Base-by-base conservation (phyloP, 2,329 filamentous ascomycete species). In the Nakataea oryzae region DNA sequence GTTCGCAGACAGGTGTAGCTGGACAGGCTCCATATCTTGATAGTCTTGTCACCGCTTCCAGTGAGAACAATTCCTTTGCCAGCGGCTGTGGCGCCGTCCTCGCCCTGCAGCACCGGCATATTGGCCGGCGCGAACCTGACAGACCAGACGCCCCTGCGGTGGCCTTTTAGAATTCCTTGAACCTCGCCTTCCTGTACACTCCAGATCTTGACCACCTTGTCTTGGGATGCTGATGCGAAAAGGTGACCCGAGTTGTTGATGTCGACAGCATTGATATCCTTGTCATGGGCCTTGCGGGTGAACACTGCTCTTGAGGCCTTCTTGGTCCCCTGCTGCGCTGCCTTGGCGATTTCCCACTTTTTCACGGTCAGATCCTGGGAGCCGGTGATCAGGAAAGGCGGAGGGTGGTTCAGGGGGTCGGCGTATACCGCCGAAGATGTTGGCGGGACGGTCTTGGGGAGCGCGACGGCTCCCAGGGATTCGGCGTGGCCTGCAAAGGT, bases 191-290 rank as follows among this genome's bases (percentile, higher is more conserved):
- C 90, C 67, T 93, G 88, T 8, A 88, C 82, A 9, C 93, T 95
- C 89, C 93, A 99, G 63, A 99, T 95, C 77, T 97, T 99, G 67
- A 97, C 92, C 0, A 91, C 96, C 67, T 92, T 90, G 73, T 99
- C 95, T 75, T 99, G 95, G 6, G 93, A 97, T 32, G 95, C 93
- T 1, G 95, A 97, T 3, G 93, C 96, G 70, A 99, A 97, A 1
- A 97, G 76, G n/a, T 86, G 84, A 5, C 85, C 85, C 1, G 83
- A 81, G 27, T 86, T 82, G 66, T 92, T 90, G 13, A 95, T 81
- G 66, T 96, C 91, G 60, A 99, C 84, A 2, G 95, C 92, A 69
- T 99, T 99, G 75, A 99, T 99, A 67, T 99, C 95, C 73, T 99
- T 99, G 71, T 99, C 95, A 74, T 99, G 95, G 1, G 95, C 95